Percentiles rank a stretch among this genome's conserved stretches.
phyloP scores from a whole-genome alignment of 2,329 filamentous ascomycete genomes.

The Beauveria sp. region DNA sequence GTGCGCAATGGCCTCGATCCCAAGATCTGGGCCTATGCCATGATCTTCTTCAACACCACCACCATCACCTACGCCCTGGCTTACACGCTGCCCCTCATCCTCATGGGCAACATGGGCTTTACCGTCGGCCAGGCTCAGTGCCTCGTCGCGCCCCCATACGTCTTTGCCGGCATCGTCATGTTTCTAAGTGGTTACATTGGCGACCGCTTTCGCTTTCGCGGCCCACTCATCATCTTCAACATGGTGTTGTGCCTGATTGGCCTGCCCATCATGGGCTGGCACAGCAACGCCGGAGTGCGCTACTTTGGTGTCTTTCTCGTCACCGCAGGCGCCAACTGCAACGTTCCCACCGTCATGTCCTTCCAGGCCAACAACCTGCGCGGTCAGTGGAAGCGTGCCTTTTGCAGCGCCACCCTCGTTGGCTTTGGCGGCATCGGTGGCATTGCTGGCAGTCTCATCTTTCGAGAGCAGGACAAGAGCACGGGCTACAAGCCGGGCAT shows the following conservation, averaged over 20 bases:
- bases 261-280: slow-evolving; percentile 65
- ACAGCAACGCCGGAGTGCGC: slow-evolving; percentile 44
- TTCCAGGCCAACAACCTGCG: slow-evolving; percentile 86
- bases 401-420: slow-evolving; percentile 68
- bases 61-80: slow-evolving; percentile 69
- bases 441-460: slow-evolving; percentile 67
- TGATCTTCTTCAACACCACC: slow-evolving; percentile 58
- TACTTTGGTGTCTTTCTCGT: slow-evolving; percentile 71
- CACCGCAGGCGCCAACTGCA: slow-evolving; percentile 70
- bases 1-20: slow-evolving; percentile 39
- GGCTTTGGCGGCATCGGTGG: slow-evolving; percentile 72
- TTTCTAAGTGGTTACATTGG: slow-evolving; percentile 52
- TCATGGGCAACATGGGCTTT: slow-evolving; percentile 57
- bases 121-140: slow-evolving; percentile 57
- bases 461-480: slow-evolving; percentile 47
- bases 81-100: slow-evolving; percentile 73
- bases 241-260: slow-evolving; percentile 60
- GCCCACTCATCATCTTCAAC: slow-evolving; percentile 59
- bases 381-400: slow-evolving; percentile 81
- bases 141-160: slow-evolving; percentile 63
- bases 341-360: slow-evolving; percentile 65
- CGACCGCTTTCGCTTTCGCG: slow-evolving; percentile 59
- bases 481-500: slow-evolving; percentile 48
- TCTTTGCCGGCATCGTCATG: slow-evolving; percentile 57
- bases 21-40: slow-evolving; percentile 55